A percentile compares a stretch with the other conserved stretches of the same genome.
Conservation (phyloP, 129 eudicot genomes). For the Scalesia atractyloides region DNA sequence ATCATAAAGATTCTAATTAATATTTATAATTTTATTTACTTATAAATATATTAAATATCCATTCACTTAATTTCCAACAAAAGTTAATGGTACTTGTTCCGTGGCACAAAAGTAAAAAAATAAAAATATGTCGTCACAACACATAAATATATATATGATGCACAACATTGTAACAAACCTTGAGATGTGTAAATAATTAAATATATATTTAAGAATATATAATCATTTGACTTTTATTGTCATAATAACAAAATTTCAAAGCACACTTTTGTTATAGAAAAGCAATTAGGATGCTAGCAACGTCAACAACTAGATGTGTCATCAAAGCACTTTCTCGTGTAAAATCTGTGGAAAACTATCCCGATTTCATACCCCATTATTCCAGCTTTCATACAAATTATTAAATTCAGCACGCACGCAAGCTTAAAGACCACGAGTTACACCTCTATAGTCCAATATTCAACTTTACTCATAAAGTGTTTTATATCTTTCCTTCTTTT, state of each 20-base stretch:
- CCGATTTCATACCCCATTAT: constrained; percentile 16
- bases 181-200: background rate
- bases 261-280: constrained; percentile 1
- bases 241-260: background rate
- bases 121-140: no score
- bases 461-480: background rate
- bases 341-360: constrained; percentile 1
- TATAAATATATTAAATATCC: no score
- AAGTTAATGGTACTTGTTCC: no score
- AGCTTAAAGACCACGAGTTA: background rate
- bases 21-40: no score
- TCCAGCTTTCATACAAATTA: background rate
- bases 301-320: constrained; percentile 1
- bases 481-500: no score
- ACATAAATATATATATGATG: no score
- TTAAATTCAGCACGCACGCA: background rate
- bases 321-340: background rate
- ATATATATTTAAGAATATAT: background rate
- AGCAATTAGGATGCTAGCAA: background rate
- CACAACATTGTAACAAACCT: background rate
- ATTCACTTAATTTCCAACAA: no score
- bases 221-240: background rate
- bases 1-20: no score
- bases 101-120: no score
- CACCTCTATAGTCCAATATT: background rate